These are phyloP conservation scores for Phalaenopsis equestris DNA, from an alignment of 106 monocot species.

Conservation along the genomic window DNA sequence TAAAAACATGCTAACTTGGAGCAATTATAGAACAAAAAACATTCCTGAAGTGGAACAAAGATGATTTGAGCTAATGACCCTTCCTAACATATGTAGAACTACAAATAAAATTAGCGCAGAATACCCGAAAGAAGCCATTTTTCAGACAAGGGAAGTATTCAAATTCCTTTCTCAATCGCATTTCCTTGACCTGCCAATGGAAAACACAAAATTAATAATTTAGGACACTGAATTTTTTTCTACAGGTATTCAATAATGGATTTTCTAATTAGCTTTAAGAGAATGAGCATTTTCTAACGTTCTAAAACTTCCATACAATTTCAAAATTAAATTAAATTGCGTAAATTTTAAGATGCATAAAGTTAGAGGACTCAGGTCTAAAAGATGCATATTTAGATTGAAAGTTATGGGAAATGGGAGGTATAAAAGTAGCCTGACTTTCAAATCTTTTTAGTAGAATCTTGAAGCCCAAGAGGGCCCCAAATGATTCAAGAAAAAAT, in stretches of 20 bases:
- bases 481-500: too few species aligned
- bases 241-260: background rate
- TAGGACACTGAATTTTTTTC: background rate
- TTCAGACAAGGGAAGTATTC: background rate
- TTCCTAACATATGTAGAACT: background rate
- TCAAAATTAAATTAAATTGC: too few species aligned
- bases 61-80: too few species aligned
- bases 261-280: background rate
- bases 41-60: background rate
- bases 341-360: too few species aligned
- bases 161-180: slow-evolving; percentile 2
- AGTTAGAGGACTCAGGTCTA: too few species aligned
- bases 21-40: background rate
- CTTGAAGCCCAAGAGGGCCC: too few species aligned
- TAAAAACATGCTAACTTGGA: background rate
- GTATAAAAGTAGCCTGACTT: too few species aligned
- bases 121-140: background rate
- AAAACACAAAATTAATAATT: background rate
- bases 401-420: too few species aligned
- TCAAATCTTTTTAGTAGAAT: too few species aligned
- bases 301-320: too few species aligned
- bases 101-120: background rate
- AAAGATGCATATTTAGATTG: too few species aligned
- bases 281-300: too few species aligned
- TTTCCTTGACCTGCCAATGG: background rate